Percentiles rank a stretch among this genome's conserved stretches.
Conservation (phyloP, 495 filamentous ascomycete species). For the Penicillium robsamsonii region DNA sequence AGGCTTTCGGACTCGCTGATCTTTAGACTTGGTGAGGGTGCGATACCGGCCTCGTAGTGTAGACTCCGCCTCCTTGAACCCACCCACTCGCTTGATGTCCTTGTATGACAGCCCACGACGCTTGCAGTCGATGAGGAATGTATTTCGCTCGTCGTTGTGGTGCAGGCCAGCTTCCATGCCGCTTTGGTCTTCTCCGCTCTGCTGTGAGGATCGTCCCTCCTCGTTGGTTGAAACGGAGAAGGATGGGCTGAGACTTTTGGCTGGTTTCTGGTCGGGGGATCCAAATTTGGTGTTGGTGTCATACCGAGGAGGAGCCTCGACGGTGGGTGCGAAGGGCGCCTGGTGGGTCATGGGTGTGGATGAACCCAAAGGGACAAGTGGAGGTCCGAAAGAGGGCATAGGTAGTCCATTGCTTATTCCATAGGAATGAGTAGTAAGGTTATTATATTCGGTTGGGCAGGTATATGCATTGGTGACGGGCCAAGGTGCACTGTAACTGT, state of each 20-base stretch:
- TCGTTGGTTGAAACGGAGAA: background rate
- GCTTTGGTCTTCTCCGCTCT: background rate
- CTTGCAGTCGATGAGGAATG: conserved; percentile 63
- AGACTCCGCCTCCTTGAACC: conserved; percentile 77
- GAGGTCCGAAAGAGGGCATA: background rate
- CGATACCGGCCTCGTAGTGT: conserved; percentile 80
- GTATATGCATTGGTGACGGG: background rate
- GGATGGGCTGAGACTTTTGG: background rate
- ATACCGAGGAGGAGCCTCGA: background rate
- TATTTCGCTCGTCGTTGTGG: conserved; percentile 49
- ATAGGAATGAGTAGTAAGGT: background rate
- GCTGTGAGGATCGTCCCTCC: background rate
- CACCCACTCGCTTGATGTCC: conserved; percentile 65
- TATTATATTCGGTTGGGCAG: background rate
- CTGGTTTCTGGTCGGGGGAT: background rate
- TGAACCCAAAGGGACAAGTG: no score
- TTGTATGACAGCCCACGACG: conserved; percentile 71
- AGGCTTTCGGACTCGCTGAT: conserved; percentile 73
- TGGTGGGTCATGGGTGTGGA: background rate
- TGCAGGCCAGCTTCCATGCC: conserved; percentile 8
- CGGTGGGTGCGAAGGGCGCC: background rate
- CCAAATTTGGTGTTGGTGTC: background rate
- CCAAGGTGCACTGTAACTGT: background rate
- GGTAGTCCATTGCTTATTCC: background rate
- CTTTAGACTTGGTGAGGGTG: conserved; percentile 73